These are phyloP conservation scores for Globomyces pollinis-pini DNA, from an alignment of 192 early-diverging fungal genomes.

Conservation along the genomic window DNA sequence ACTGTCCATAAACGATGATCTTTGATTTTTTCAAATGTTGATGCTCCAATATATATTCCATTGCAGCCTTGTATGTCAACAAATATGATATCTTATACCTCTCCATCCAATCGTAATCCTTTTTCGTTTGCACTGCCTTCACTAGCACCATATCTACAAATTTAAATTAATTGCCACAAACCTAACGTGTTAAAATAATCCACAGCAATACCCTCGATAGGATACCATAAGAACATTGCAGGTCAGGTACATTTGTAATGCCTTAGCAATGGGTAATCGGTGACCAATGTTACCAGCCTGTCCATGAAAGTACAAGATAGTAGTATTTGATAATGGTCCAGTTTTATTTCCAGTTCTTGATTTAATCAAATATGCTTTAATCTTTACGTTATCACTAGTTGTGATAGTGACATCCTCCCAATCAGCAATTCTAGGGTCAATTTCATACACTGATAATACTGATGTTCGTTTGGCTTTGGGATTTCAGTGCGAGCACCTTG, in stretches of 20 bases:
- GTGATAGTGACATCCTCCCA: too few relatives aligned
- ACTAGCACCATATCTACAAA: too few relatives aligned
- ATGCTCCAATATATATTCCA: constrained; percentile 76
- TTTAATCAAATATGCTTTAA: constrained; percentile 77
- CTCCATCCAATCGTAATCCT: constrained; percentile 83
- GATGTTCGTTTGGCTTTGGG: constrained; percentile 26
- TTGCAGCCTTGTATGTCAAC: too few relatives aligned
- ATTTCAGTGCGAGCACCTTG: constrained; percentile 34
- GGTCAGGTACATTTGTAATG: constrained; percentile 68
- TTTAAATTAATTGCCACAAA: too few relatives aligned
- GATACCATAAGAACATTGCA: constrained; percentile 98
- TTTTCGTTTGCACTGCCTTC: constrained; percentile 80
- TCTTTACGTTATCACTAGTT: constrained; percentile 74
- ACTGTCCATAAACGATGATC: constrained; percentile 88
- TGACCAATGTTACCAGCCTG: constrained; percentile 99
- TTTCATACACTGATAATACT: too few relatives aligned
- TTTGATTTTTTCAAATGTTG: constrained; percentile 64
- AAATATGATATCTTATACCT: too few relatives aligned
- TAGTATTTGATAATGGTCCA: constrained; percentile 19
- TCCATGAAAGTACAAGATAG: constrained; percentile 85
- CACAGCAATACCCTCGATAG: constrained; percentile 69
- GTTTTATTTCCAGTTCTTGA: too few relatives aligned
- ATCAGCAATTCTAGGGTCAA: too few relatives aligned
- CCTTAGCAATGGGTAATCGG: constrained; percentile 79
- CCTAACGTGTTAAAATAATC: too few relatives aligned